A percentile compares a stretch with the other conserved stretches of the same genome.
Conservation (phyloP, 148 eudicot species). For the Persicaria maculosa region DNA sequence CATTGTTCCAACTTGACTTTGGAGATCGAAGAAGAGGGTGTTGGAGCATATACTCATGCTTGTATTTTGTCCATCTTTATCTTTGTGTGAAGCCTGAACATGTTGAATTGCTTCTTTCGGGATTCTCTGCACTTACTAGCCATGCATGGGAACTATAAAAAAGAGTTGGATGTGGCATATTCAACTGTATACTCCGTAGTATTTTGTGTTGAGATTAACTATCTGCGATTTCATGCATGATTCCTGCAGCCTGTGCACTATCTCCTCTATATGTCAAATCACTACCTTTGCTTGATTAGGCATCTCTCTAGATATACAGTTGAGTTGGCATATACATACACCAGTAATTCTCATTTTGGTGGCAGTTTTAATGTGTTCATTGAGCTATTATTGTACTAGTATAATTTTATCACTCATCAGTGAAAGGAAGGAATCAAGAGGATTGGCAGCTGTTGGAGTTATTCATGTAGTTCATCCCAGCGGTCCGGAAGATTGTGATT, state of each 20-base stretch:
- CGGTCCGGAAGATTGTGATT: constrained; percentile 90
- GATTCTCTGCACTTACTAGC: neutral
- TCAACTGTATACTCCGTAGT: no score
- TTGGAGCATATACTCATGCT: neutral
- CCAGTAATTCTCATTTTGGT: neutral
- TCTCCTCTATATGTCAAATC: neutral
- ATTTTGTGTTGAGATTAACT: no score
- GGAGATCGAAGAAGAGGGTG: neutral
- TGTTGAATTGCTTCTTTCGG: neutral
- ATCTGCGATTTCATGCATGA: no score
- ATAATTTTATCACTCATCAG: constrained; percentile 32
- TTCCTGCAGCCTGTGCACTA: no score
- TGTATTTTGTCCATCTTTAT: neutral
- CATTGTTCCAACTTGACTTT: no score
- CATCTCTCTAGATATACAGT: neutral
- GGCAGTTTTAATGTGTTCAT: neutral
- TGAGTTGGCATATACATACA: neutral
- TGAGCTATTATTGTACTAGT: neutral
- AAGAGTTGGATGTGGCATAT: neutral
- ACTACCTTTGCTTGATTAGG: neutral
- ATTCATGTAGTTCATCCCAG: constrained; percentile 48
- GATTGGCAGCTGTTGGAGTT: constrained; percentile 82
- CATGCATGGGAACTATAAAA: neutral
- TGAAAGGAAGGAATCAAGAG: constrained; percentile 73
- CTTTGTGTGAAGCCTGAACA: neutral